Conservation (phyloP, 345 rosid species). For the Adansonia digitata region DNA sequence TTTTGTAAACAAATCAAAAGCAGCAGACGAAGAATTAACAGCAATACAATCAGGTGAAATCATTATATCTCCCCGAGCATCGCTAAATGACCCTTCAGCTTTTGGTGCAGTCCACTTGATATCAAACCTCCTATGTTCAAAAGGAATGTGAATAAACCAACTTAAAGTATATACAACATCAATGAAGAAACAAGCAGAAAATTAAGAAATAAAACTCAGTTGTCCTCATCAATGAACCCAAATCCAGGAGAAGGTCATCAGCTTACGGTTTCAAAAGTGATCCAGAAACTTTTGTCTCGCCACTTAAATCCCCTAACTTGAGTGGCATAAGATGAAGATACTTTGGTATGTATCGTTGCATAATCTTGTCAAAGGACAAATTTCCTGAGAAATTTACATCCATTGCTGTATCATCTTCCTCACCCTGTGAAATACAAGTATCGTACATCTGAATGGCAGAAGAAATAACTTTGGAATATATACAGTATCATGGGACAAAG, state of each 20-base stretch:
- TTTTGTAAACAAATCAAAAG: conserved; percentile 78
- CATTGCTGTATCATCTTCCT: conserved; percentile 85
- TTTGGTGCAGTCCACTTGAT: conserved; percentile 96
- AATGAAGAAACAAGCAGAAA: conserved; percentile 16
- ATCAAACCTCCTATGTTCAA: conserved; percentile 79
- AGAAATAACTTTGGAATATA: conserved; percentile 8
- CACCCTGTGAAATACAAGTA: conserved; percentile 53
- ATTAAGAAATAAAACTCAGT: conserved; percentile 6
- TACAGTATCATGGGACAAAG: neutral
- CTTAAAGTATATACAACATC: conserved; percentile 6
- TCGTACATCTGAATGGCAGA: conserved; percentile 21
- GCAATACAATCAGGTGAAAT: conserved; percentile 83
- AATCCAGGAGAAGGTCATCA: conserved; percentile 18
- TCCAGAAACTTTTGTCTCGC: conserved; percentile 96
- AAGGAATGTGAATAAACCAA: conserved; percentile 18
- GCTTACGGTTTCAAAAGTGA: conserved; percentile 90
- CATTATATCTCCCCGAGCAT: conserved; percentile 96
- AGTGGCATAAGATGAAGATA: conserved; percentile 60
- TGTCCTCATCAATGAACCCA: neutral
- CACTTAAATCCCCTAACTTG: conserved; percentile 81
- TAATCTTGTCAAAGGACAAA: conserved; percentile 66
- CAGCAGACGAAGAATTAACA: conserved; percentile 74
- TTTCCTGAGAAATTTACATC: conserved; percentile 94
- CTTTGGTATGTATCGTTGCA: conserved; percentile 69
- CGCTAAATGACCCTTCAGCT: conserved; percentile 93